Conservation (phyloP, 2,329 filamentous ascomycete genomes). For the Penicillium sp. region DNA sequence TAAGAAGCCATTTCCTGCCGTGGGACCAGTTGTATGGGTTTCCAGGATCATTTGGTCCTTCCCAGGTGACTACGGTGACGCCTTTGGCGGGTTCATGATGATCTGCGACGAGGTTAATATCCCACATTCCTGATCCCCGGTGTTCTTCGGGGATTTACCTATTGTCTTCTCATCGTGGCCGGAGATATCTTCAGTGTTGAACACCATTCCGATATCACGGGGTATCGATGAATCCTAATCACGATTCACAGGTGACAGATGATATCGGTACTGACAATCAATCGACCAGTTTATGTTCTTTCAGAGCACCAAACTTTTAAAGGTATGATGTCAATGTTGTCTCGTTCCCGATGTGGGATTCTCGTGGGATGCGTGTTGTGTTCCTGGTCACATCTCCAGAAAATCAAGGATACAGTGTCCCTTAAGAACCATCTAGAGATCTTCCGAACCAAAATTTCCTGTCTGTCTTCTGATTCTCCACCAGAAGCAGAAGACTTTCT, state of each 20-base stretch:
- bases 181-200: constrained; percentile 22
- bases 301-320: neutral
- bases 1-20: constrained; percentile 37
- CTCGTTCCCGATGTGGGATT: neutral
- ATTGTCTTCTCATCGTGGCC: constrained; percentile 19
- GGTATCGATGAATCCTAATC: neutral
- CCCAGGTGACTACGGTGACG: constrained; percentile 28
- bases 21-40: constrained; percentile 41
- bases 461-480: constrained; percentile 2
- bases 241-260: no score
- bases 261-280: no score
- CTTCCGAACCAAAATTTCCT: neutral
- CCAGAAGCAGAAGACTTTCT: constrained; percentile 17
- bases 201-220: constrained; percentile 17
- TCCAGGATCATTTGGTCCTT: constrained; percentile 31
- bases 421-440: neutral
- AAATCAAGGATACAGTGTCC: neutral
- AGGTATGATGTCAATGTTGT: constrained; percentile 18
- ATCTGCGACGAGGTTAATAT: constrained; percentile 13
- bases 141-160: constrained; percentile 9
- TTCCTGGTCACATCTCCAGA: neutral
- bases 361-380: neutral
- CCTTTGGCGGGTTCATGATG: constrained; percentile 15
- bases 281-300: neutral
- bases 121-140: neutral